Evolutionary conservation across 2,329 filamentous ascomycete genomes (phyloP), one percentile per base, ranked within the genome.

Genomic region (Diaporthe citri): DNA sequence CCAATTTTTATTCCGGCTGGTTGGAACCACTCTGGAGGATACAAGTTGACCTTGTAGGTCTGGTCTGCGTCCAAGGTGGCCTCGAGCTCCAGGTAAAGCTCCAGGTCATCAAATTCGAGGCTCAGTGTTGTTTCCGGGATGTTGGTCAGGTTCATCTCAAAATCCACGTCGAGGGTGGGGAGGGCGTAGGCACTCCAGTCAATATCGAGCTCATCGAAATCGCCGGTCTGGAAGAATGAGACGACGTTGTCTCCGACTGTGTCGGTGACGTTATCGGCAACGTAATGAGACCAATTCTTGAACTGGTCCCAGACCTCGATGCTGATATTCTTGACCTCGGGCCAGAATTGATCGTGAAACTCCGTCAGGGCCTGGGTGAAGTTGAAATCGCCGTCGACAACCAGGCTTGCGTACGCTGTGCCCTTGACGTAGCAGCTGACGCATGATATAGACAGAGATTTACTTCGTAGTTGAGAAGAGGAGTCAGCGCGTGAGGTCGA

Each of bases 351-450:
- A 12, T 79, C 64, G 0, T 81, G 82, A 64, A 85, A 78, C 46
- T 85, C 83, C 15, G 76, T 46, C 36, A 86, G 71, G 10, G 80
- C 79, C 31, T 83, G 74, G 6, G 75, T 82, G 31, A 82, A 77
- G 69, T 89, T 85, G 79, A 89, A 86, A 5, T 83, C 79, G 10
- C 82, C 82, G 4, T 83, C 80, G 12, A 88, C 82, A 0, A 80
- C 84, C 34, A 90, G 80, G 28, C 85, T 79, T 2, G 85, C 86
- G 13, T 80, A 85, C 15, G 86, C 87, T 7, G 77, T 79, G 57
- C 87, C 88, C 73, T 87, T 87, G 72, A 90, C 79, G 78, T 90
- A 90, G 78, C 89, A 90, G 6, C 81, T 86, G 5, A 81, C 83
- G 78, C 88, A 89, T 15, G 82, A 81, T 46, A 88, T 83, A 66